Evolutionary conservation across 805 yeast species (phyloP).

Genomic region (Wickerhamiella sergipiensis): DNA sequence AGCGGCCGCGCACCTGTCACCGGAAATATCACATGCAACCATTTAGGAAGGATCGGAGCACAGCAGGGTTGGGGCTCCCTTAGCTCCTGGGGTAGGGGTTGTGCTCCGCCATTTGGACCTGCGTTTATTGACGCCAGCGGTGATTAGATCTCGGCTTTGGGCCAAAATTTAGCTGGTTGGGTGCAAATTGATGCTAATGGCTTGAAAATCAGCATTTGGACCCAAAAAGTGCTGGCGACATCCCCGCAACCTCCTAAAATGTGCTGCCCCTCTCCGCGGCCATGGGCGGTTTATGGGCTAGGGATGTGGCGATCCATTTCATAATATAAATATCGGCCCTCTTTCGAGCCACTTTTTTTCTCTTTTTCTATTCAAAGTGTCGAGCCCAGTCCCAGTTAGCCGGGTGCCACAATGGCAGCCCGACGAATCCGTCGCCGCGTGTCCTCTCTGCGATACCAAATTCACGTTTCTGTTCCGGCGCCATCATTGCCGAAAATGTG

Average conservation of each 20-base stretch:
- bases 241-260: too few relatives aligned
- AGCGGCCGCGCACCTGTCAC: neutral
- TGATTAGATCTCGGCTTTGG: too few relatives aligned
- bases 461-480: conserved; percentile 56
- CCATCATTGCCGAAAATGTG: conserved; percentile 72
- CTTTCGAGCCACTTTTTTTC: neutral
- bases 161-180: too few relatives aligned
- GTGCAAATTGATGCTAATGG: too few relatives aligned
- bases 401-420: conserved; percentile 51
- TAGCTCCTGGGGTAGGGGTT: neutral
- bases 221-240: too few relatives aligned
- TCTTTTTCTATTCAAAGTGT: neutral
- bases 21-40: neutral
- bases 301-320: neutral
- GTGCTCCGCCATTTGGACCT: neutral
- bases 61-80: neutral
- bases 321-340: neutral
- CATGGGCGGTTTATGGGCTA: neutral
- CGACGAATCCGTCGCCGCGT: conserved; percentile 38
- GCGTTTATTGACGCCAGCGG: too few relatives aligned
- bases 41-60: neutral
- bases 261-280: too few relatives aligned
- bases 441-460: conserved; percentile 39
- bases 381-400: neutral
- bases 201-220: too few relatives aligned